These are phyloP conservation scores for Penicillium pulvis DNA, from an alignment of 495 filamentous ascomycete species.

Conservation along the genomic window DNA sequence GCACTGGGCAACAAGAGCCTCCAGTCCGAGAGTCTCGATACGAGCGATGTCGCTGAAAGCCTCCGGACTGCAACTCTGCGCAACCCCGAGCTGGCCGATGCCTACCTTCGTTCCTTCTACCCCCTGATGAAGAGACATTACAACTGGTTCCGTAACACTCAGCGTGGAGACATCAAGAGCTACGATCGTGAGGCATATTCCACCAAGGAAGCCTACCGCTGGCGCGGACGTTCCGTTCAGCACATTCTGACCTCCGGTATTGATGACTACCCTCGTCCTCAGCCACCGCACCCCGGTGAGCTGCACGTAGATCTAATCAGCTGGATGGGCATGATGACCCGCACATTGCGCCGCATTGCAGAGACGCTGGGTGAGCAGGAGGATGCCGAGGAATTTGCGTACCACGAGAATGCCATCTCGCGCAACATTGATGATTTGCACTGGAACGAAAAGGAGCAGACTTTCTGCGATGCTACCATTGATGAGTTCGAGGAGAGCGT, in stretches of 20 bases:
- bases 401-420: constrained; percentile 74
- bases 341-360: constrained; percentile 77
- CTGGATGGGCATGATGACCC: constrained; percentile 95
- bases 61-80: constrained; percentile 62
- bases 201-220: constrained; percentile 87
- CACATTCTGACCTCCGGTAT: constrained; percentile 92
- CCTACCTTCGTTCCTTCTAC: constrained; percentile 81
- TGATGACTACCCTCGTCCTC: constrained; percentile 92
- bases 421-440: constrained; percentile 93
- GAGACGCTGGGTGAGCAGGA: constrained; percentile 68
- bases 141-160: constrained; percentile 91
- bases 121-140: constrained; percentile 92
- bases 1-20: constrained; percentile 49
- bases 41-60: constrained; percentile 28
- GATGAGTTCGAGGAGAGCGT: constrained; percentile 91
- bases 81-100: constrained; percentile 65
- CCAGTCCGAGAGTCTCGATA: constrained; percentile 25
- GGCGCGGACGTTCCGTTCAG: constrained; percentile 84
- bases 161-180: constrained; percentile 83
- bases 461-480: constrained; percentile 93
- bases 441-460: constrained; percentile 77
- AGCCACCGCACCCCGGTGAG: constrained; percentile 97
- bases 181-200: constrained; percentile 90
- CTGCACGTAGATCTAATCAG: constrained; percentile 92
- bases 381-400: constrained; percentile 71